A percentile compares a stretch with the other conserved stretches of the same genome.
Conservation (phyloP, 257 asterid species). For the Fraxinus excelsior region DNA sequence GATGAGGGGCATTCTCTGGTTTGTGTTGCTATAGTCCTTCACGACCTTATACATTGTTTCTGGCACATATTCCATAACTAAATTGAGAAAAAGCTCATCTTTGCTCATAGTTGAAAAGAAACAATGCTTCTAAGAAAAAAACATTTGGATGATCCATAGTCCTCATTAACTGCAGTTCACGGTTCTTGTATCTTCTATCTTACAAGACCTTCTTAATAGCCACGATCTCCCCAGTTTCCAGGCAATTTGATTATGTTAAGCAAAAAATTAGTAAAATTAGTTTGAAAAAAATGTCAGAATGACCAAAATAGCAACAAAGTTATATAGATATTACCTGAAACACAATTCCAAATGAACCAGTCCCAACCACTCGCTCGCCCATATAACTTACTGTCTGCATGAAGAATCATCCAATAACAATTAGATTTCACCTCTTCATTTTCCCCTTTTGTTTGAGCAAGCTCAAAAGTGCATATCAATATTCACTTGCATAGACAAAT, state of each 20-base stretch:
- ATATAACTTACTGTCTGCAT: slow-evolving; percentile 60
- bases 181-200: slow-evolving; percentile 91
- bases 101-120: slow-evolving; percentile 84
- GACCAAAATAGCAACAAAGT: slow-evolving; percentile 14
- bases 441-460: not conserved
- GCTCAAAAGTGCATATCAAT: not conserved
- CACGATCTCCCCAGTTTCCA: slow-evolving; percentile 95
- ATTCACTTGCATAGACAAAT: not conserved
- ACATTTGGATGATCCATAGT: slow-evolving; percentile 94
- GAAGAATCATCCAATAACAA: not conserved
- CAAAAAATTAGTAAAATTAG: slow-evolving; percentile 14
- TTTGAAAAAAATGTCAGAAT: slow-evolving; percentile 9
- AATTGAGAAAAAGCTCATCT: slow-evolving; percentile 86
- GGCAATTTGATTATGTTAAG: slow-evolving; percentile 76
- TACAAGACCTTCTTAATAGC: slow-evolving; percentile 95
- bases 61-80: slow-evolving; percentile 95
- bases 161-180: slow-evolving; percentile 93
- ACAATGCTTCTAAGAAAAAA: slow-evolving; percentile 85
- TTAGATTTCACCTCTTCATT: not conserved
- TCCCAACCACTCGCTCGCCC: slow-evolving; percentile 66
- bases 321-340: slow-evolving; percentile 32
- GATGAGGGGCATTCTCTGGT: slow-evolving; percentile 91
- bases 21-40: slow-evolving; percentile 73
- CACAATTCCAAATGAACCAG: slow-evolving; percentile 59
- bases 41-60: slow-evolving; percentile 73